Percentiles rank a stretch among this genome's conserved stretches.
phyloP scores from a whole-genome alignment of 495 filamentous ascomycete genomes.

The Poronia punctata region DNA sequence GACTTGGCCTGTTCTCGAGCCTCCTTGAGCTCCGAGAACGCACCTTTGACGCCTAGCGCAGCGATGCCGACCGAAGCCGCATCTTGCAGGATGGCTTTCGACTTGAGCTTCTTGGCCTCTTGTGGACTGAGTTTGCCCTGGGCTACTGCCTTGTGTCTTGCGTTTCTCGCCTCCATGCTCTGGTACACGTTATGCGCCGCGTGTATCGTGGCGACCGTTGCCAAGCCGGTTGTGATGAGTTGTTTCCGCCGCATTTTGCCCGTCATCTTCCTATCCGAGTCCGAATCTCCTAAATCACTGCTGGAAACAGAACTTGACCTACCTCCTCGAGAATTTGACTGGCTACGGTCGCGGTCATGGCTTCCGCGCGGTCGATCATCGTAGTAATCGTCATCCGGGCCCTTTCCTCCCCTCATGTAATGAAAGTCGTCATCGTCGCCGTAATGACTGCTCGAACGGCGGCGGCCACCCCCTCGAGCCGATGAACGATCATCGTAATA shows the following conservation, averaged over 20 bases:
- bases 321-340: conserved; percentile 29
- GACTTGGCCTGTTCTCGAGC: conserved; percentile 35
- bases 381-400: conserved; percentile 44
- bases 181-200: conserved; percentile 74
- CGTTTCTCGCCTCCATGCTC: conserved; percentile 66
- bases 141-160: conserved; percentile 59
- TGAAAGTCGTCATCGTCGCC: conserved; percentile 52
- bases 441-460: conserved; percentile 31
- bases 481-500: conserved; percentile 26
- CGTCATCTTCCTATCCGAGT: conserved; percentile 64
- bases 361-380: conserved; percentile 36
- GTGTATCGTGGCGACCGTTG: conserved; percentile 83
- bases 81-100: conserved; percentile 68
- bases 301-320: conserved; percentile 45
- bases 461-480: conserved; percentile 23
- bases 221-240: conserved; percentile 73
- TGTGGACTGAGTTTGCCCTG: conserved; percentile 68
- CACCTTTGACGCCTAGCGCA: conserved; percentile 78
- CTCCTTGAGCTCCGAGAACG: conserved; percentile 57
- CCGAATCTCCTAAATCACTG: conserved; percentile 63
- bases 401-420: conserved; percentile 39
- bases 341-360: conserved; percentile 28
- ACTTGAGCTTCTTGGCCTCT: conserved; percentile 66
- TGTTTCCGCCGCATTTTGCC: conserved; percentile 82
- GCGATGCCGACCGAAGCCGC: conserved; percentile 75